phyloP scores from a whole-genome alignment of 2,329 filamentous ascomycete species.

The Beauveria rudraprayagi region DNA sequence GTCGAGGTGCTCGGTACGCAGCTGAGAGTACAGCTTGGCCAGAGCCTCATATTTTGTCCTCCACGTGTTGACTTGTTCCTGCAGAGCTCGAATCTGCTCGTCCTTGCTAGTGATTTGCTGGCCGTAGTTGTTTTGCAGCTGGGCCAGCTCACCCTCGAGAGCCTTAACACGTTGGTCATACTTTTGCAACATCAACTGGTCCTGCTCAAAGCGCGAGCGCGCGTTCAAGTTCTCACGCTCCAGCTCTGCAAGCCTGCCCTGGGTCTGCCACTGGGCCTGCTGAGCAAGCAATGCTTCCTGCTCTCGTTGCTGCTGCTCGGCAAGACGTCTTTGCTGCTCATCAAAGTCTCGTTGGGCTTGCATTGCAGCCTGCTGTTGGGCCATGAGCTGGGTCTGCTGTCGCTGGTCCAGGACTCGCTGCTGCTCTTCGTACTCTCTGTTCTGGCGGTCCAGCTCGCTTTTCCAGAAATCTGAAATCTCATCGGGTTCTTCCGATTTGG shows the following conservation, averaged over 20 bases:
- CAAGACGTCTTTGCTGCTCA: conserved; percentile 79
- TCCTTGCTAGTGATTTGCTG: conserved; percentile 86
- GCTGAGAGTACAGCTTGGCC: conserved; percentile 93
- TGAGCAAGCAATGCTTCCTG: conserved; percentile 85
- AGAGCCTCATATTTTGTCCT: conserved; percentile 92
- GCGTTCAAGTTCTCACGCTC: conserved; percentile 94
- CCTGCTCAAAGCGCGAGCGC: conserved; percentile 89
- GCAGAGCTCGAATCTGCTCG: conserved; percentile 84
- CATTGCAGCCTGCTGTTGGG: conserved; percentile 73
- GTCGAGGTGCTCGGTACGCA: conserved; percentile 90
- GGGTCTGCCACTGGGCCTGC: conserved; percentile 87
- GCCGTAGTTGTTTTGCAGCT: conserved; percentile 73
- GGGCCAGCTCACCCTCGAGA: conserved; percentile 75
- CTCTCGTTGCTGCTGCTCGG: conserved; percentile 82
- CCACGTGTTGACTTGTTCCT: conserved; percentile 98
- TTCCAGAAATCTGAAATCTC: conserved; percentile 99
- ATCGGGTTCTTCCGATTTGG: conserved; percentile 72
- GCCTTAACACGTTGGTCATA: conserved; percentile 94
- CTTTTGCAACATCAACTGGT: conserved; percentile 93
- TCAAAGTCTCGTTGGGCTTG: conserved; percentile 94
- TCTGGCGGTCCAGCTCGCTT: conserved; percentile 80
- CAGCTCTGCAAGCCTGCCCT: conserved; percentile 89
- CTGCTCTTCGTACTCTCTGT: conserved; percentile 91
- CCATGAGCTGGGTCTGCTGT: conserved; percentile 70
- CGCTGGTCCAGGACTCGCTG: conserved; percentile 82